These are phyloP conservation scores for Scleroderma bovista DNA, from an alignment of 768 basidiomycete genomes.

Conservation along the genomic window DNA sequence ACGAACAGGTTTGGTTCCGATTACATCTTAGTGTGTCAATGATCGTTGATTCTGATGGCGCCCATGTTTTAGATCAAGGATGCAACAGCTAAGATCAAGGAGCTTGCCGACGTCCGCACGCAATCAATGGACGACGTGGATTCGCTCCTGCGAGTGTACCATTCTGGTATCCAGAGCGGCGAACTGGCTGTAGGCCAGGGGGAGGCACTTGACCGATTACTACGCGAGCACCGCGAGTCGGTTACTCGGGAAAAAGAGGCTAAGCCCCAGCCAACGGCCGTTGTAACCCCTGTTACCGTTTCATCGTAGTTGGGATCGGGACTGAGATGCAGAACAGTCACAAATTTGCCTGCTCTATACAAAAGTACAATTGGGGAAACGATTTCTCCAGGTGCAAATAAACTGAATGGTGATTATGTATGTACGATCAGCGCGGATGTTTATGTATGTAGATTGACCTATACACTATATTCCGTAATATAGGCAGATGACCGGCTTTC, in stretches of 20 bases:
- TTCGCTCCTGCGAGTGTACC: conserved; percentile 91
- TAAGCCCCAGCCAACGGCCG: background rate
- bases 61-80: conserved; percentile 73
- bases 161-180: conserved; percentile 89
- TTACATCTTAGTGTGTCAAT: background rate
- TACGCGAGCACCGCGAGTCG: conserved; percentile 65
- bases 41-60: conserved; percentile 1
- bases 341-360: background rate
- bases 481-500: too few species aligned
- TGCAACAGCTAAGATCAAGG: conserved; percentile 98
- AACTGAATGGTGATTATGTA: background rate
- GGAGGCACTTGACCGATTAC: conserved; percentile 81
- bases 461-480: too few species aligned
- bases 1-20: conserved; percentile 61
- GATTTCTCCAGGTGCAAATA: background rate
- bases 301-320: background rate
- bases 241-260: conserved; percentile 1
- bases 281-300: conserved; percentile 2
- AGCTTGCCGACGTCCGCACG: conserved; percentile 95
- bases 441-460: background rate
- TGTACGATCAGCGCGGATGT: background rate
- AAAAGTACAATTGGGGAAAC: background rate
- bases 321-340: background rate
- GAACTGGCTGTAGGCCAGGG: conserved; percentile 92
- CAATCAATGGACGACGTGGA: conserved; percentile 99